phyloP scores from a whole-genome alignment of 2,329 filamentous ascomycete species.

The Penicillium sp. region DNA sequence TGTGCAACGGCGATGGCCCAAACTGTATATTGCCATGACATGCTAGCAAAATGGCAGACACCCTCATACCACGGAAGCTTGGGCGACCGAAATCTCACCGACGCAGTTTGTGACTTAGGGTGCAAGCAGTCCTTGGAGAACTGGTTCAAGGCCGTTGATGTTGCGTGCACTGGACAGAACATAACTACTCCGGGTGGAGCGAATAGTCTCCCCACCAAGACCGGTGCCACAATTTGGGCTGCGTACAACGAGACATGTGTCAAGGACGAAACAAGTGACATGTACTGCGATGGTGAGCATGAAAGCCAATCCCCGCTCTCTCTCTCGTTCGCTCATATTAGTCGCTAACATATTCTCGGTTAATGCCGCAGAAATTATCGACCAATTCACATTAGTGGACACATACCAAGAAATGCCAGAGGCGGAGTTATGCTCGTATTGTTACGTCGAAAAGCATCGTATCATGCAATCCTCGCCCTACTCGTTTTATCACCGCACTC shows the following conservation, averaged over 20 bases:
- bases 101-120: conserved; percentile 19
- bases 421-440: conserved; percentile 18
- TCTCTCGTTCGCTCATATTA: too few species aligned
- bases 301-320: not conserved
- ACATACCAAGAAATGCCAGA: conserved; percentile 17
- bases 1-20: not conserved
- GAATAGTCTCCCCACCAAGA: not conserved
- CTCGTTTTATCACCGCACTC: conserved; percentile 14
- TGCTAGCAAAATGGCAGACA: not conserved
- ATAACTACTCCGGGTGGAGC: not conserved
- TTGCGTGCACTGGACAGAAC: conserved; percentile 13
- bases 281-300: conserved; percentile 8
- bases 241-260: conserved; percentile 10
- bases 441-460: conserved; percentile 10
- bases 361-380: conserved; percentile 3
- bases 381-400: conserved; percentile 9
- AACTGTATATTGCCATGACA: not conserved
- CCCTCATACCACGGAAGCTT: not conserved
- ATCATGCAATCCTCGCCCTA: conserved; percentile 20
- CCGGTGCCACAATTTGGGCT: conserved; percentile 3
- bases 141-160: conserved; percentile 17
- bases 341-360: not conserved
- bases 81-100: conserved; percentile 8
- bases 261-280: not conserved
- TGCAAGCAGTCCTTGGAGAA: conserved; percentile 14